These are phyloP conservation scores for Fraxinus greggii DNA, from an alignment of 305 asterid species.

Conservation along the genomic window DNA sequence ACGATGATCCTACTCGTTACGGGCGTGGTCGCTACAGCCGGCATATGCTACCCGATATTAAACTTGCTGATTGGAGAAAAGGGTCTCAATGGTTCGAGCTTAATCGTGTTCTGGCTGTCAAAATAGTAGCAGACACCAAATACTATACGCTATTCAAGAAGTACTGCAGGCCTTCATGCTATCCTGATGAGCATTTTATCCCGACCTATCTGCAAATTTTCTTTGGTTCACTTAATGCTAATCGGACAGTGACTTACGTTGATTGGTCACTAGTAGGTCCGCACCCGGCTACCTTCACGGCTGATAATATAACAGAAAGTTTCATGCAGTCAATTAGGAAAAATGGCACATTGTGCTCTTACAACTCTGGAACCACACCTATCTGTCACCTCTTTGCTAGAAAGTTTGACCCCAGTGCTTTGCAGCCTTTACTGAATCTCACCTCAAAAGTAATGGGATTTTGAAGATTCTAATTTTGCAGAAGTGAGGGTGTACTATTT, in stretches of 20 bases:
- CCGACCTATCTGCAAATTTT: conserved; percentile 73
- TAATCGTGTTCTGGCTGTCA: conserved; percentile 67
- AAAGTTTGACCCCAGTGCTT: conserved; percentile 72
- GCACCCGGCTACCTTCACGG: conserved; percentile 70
- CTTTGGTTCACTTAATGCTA: conserved; percentile 56
- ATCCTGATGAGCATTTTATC: conserved; percentile 93
- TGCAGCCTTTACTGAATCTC: conserved; percentile 63
- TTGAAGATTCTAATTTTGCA: conserved; percentile 31
- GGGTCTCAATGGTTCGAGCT: conserved; percentile 98
- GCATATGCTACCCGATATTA: conserved; percentile 68
- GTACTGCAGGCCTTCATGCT: conserved; percentile 82
- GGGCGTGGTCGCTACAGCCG: conserved; percentile 97
- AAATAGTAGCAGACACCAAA: conserved; percentile 64
- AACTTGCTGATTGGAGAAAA: conserved; percentile 81
- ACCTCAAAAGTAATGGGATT: conserved; percentile 62
- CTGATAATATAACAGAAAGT: conserved; percentile 53
- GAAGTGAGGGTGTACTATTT: conserved; percentile 19
- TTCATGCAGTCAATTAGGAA: conserved; percentile 59
- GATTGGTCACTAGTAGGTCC: conserved; percentile 82
- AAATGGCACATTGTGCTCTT: conserved; percentile 59
- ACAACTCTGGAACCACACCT: conserved; percentile 46
- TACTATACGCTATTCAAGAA: conserved; percentile 66
- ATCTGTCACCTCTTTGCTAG: conserved; percentile 84
- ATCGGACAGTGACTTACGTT: conserved; percentile 79
- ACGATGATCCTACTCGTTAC: conserved; percentile 79